phyloP scores from a whole-genome alignment of 805 yeast genomes.

The Tetrapisispora iriomotensis region DNA sequence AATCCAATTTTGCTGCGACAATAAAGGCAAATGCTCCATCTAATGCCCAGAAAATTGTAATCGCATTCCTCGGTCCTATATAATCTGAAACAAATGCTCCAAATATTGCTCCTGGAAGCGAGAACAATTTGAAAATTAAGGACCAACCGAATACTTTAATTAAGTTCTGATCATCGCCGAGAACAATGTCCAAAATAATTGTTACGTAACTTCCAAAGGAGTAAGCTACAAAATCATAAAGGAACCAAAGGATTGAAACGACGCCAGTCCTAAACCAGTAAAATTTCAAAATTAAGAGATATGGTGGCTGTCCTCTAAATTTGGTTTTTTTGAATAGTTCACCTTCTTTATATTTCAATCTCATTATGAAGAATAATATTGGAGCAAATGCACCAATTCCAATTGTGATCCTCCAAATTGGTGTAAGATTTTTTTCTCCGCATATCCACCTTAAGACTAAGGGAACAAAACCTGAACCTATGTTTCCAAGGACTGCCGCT shows the following conservation, averaged over 20 bases:
- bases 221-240: conserved; percentile 80
- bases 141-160: conserved; percentile 86
- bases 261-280: conserved; percentile 73
- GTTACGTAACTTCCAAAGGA: conserved; percentile 82
- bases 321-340: conserved; percentile 59
- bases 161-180: conserved; percentile 49
- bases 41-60: conserved; percentile 53
- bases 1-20: conserved; percentile 63
- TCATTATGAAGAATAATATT: conserved; percentile 60
- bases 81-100: conserved; percentile 78
- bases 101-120: conserved; percentile 78
- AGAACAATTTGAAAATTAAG: conserved; percentile 76
- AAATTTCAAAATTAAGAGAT: conserved; percentile 57
- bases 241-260: conserved; percentile 78
- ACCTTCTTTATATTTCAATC: conserved; percentile 68
- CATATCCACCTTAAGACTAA: conserved; percentile 80
- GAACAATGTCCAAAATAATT: conserved; percentile 49
- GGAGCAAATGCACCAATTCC: conserved; percentile 91
- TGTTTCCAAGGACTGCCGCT: conserved; percentile 84
- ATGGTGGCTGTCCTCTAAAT: conserved; percentile 59
- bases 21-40: conserved; percentile 76
- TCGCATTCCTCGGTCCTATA: conserved; percentile 81
- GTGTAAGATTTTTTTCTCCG: conserved; percentile 54
- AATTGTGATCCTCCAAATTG: conserved; percentile 85
- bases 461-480: conserved; percentile 73